phyloP scores from a whole-genome alignment of 441 rosid species.

The Melastoma candidum region DNA sequence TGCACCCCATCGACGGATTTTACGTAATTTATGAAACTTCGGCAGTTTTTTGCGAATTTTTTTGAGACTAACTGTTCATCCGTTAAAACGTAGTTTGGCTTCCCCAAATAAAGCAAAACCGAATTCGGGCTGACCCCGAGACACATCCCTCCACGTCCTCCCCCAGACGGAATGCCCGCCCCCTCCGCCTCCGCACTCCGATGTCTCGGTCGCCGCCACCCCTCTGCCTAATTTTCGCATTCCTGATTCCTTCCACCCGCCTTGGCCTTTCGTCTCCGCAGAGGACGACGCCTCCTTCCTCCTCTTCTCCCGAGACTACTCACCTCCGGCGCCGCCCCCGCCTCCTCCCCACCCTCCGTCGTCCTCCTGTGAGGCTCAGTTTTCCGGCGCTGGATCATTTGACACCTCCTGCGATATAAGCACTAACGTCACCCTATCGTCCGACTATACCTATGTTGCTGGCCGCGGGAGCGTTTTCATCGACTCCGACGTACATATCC shows the following conservation, averaged over 20 bases:
- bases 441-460: constrained; percentile 64
- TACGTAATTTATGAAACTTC: too few species aligned
- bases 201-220: too few species aligned
- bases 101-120: too few species aligned
- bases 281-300: constrained; percentile 37
- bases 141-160: too few species aligned
- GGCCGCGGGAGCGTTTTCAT: constrained; percentile 75
- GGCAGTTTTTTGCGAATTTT: too few species aligned
- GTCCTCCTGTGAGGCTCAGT: constrained; percentile 80
- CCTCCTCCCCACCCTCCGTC: constrained; percentile 92
- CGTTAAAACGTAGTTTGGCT: too few species aligned
- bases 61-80: too few species aligned
- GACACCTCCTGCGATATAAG: constrained; percentile 82
- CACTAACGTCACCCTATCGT: constrained; percentile 61
- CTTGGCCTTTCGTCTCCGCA: constrained; percentile 25
- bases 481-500: constrained; percentile 63
- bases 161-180: too few species aligned
- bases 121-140: too few species aligned
- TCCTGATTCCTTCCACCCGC: constrained; percentile 14
- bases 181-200: too few species aligned
- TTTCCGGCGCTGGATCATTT: constrained; percentile 71
- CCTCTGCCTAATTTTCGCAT: too few species aligned
- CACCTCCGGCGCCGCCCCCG: constrained; percentile 94
- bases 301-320: constrained; percentile 69
- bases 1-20: too few species aligned